Evolutionary conservation across 2,329 filamentous ascomycete species (phyloP).

Genomic region (Fusarium marasasianum): DNA sequence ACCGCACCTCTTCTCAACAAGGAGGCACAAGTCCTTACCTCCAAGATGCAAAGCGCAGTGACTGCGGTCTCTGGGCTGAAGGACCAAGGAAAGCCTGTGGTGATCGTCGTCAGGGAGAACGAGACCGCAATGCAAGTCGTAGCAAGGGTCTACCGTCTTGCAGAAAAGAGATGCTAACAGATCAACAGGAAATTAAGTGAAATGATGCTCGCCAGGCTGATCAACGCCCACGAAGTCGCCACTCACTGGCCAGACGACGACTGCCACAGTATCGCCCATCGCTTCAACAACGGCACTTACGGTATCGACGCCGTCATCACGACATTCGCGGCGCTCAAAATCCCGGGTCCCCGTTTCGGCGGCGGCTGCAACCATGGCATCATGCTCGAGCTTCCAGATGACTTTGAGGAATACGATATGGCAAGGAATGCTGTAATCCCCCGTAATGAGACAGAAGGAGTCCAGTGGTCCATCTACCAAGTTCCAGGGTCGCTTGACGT

Average conservation of each 20-base stretch:
- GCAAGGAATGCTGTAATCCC: background rate
- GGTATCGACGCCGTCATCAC: background rate
- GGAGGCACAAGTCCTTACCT: no score
- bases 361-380: background rate
- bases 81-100: background rate
- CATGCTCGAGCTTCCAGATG: background rate
- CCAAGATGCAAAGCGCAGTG: no score
- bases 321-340: background rate
- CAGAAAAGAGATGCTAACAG: no score
- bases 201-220: background rate
- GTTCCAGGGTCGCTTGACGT: no score
- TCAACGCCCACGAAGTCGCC: background rate
- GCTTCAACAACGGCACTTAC: background rate
- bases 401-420: background rate
- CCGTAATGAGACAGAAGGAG: background rate
- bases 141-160: no score
- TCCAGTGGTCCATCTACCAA: background rate
- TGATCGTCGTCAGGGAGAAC: background rate
- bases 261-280: fast-evolving
- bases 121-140: background rate
- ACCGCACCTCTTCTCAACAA: no score
- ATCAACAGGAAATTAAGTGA: background rate
- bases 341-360: background rate
- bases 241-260: background rate
- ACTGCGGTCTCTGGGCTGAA: background rate